Conservation (phyloP, 345 rosid species). For the Acer campestre region DNA sequence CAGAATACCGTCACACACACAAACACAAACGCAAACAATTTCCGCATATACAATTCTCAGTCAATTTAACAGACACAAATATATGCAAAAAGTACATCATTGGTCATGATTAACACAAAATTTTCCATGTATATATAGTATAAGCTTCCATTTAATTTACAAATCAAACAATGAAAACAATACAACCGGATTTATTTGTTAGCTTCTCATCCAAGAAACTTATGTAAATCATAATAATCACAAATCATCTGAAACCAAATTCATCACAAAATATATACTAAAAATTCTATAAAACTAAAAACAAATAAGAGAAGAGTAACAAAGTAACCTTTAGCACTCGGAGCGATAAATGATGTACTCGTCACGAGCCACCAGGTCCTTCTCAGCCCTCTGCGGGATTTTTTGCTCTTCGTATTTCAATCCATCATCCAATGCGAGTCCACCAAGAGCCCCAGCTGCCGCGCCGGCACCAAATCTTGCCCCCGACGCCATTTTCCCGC, state of each 20-base stretch:
- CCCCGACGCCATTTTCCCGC: slow-evolving; percentile 31
- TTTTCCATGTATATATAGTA: too few relatives aligned
- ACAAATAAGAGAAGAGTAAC: neutral
- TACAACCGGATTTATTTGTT: neutral
- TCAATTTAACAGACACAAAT: neutral
- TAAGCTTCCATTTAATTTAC: too few relatives aligned
- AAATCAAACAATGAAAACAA: neutral
- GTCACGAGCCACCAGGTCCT: slow-evolving; percentile 21
- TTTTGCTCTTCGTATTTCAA: slow-evolving; percentile 19
- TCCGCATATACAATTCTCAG: neutral
- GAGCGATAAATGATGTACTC: slow-evolving; percentile 31
- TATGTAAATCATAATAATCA: neutral
- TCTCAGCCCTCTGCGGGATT: slow-evolving; percentile 28
- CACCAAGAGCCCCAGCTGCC: slow-evolving; percentile 36
- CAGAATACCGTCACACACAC: neutral
- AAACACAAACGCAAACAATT: neutral
- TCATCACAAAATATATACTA: neutral
- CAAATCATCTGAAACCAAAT: neutral
- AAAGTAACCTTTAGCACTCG: slow-evolving; percentile 15
- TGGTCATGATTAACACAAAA: too few relatives aligned
- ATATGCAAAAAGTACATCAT: neutral
- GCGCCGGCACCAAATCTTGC: slow-evolving; percentile 44
- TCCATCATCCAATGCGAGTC: slow-evolving; percentile 39
- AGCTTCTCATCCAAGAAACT: slow-evolving; percentile 3
- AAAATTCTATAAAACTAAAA: neutral